These are phyloP conservation scores for Pichia heedii DNA, from an alignment of 805 yeast species.

Conservation along the genomic window DNA sequence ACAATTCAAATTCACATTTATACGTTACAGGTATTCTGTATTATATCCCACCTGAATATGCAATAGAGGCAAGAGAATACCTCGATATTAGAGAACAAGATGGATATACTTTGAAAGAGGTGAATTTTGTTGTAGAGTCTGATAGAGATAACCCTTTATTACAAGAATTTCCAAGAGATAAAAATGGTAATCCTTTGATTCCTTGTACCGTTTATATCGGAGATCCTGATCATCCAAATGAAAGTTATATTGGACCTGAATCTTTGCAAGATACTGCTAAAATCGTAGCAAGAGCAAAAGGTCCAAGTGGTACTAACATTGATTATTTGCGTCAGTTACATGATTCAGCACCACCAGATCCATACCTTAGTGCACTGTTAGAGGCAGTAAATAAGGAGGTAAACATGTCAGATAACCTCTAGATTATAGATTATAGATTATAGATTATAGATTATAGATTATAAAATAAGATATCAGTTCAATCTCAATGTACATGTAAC, in stretches of 20 bases:
- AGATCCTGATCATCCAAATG: conserved; percentile 31
- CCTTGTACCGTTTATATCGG: conserved; percentile 71
- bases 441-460: no score
- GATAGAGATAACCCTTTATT: conserved; percentile 14
- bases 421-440: background rate
- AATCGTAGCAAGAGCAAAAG: conserved; percentile 46
- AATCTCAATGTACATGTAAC: no score
- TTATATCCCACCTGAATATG: conserved; percentile 59
- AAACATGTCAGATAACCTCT: no score
- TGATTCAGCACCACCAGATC: conserved; percentile 22
- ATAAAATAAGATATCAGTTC: no score
- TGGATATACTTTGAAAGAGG: conserved; percentile 64
- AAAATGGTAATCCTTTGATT: conserved; percentile 33
- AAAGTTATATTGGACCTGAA: conserved; percentile 83
- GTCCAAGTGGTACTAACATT: conserved; percentile 76
- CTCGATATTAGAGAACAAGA: conserved; percentile 81
- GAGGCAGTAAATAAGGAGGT: background rate
- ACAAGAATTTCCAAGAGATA: conserved; percentile 23
- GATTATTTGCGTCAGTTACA: conserved; percentile 51
- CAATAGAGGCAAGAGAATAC: conserved; percentile 52
- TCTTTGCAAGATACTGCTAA: conserved; percentile 46
- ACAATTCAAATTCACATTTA: background rate
- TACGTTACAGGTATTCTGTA: conserved; percentile 76
- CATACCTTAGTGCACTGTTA: conserved; percentile 29
- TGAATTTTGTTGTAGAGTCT: background rate